phyloP scores from a whole-genome alignment of 2,329 filamentous ascomycete genomes.

The Moelleriella libera region DNA sequence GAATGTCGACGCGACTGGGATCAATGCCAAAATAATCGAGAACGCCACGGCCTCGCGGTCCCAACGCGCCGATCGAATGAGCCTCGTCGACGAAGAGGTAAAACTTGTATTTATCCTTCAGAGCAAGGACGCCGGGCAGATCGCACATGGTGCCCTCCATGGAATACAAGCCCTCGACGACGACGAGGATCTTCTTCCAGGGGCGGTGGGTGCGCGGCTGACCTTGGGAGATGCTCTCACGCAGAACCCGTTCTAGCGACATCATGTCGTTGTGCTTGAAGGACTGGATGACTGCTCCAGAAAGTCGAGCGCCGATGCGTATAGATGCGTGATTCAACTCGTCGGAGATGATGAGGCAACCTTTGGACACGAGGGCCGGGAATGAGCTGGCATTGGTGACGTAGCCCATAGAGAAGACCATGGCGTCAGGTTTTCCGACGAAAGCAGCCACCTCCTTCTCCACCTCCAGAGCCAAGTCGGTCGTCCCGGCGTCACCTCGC shows the following conservation, averaged over 20 bases:
- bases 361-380: conserved; percentile 82
- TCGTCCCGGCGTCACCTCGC: conserved; percentile 71
- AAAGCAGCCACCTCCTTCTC: conserved; percentile 82
- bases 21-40: conserved; percentile 96
- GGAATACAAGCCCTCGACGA: conserved; percentile 93
- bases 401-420: conserved; percentile 99
- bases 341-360: conserved; percentile 88
- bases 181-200: conserved; percentile 98
- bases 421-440: conserved; percentile 84
- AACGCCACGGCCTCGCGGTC: conserved; percentile 76
- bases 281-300: conserved; percentile 84
- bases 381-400: conserved; percentile 91
- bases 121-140: conserved; percentile 70
- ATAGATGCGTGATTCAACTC: conserved; percentile 98
- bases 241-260: conserved; percentile 71
- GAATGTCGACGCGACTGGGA: conserved; percentile 74
- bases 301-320: conserved; percentile 84
- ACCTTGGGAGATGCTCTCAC: conserved; percentile 88
- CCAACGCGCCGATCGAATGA: conserved; percentile 87
- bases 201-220: conserved; percentile 96
- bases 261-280: conserved; percentile 97
- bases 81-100: conserved; percentile 92
- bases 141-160: conserved; percentile 99
- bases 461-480: conserved; percentile 77
- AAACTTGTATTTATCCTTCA: conserved; percentile 97